Evolutionary conservation across 2,329 filamentous ascomycete genomes (phyloP).

Genomic region (Colletotrichum lindemuthianum): DNA sequence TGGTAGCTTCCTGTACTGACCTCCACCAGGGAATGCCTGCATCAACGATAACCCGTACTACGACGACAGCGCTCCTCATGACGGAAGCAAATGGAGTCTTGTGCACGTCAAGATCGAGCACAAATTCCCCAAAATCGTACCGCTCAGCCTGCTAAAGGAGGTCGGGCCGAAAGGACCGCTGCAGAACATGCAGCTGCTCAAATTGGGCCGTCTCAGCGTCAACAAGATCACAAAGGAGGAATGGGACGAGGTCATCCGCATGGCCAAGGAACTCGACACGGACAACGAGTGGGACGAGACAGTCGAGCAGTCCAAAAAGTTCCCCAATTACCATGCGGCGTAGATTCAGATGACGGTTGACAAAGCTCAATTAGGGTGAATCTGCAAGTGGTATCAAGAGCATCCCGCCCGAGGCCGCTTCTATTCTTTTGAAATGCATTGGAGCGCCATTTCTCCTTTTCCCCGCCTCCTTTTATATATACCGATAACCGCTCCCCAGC

Average conservation of each 20-base stretch:
- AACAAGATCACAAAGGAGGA: constrained; percentile 69
- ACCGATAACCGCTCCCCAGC: not conserved
- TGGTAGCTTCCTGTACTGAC: not conserved
- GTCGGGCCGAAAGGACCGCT: constrained; percentile 71
- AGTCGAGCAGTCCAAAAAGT: constrained; percentile 28
- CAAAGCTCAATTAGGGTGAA: constrained; percentile 21
- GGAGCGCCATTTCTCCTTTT: constrained; percentile 15
- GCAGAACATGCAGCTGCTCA: constrained; percentile 80
- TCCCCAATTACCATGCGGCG: constrained; percentile 27
- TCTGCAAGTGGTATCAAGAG: constrained; percentile 35
- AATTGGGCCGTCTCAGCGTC: constrained; percentile 67
- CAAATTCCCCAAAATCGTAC: constrained; percentile 73
- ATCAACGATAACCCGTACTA: constrained; percentile 76
- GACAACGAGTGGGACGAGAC: constrained; percentile 30
- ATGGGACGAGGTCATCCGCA: constrained; percentile 58
- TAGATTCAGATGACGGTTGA: not conserved
- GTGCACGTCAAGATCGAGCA: constrained; percentile 89
- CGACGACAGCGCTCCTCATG: constrained; percentile 74
- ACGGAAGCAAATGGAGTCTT: constrained; percentile 76
- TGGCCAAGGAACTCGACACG: constrained; percentile 30
- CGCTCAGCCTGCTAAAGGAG: constrained; percentile 77
- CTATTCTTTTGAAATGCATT: constrained; percentile 27
- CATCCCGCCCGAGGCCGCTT: constrained; percentile 21
- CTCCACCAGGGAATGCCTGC: constrained; percentile 31
- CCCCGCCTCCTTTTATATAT: constrained; percentile 5